These are phyloP conservation scores for Cercospora beticola DNA, from an alignment of 2,329 filamentous ascomycete species.

Conservation along the genomic window DNA sequence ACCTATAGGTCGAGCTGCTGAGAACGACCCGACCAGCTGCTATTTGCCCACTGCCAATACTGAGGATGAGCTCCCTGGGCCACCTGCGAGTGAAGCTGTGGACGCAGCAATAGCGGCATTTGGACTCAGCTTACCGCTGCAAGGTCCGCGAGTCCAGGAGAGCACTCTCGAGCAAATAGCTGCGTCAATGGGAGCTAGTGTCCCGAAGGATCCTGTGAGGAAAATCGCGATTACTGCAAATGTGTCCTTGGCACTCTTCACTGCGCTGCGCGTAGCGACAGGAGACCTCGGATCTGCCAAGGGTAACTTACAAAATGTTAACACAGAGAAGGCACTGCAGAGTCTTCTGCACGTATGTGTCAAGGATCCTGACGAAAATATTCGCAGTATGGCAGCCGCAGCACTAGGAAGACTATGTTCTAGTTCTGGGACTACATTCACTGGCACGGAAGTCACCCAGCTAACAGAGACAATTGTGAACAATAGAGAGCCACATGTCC, in stretches of 20 bases:
- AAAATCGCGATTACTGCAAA: conserved; percentile 92
- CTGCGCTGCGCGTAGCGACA: conserved; percentile 77
- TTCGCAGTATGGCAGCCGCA: conserved; percentile 81
- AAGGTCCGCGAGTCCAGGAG: conserved; percentile 88
- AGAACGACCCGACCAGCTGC: conserved; percentile 82
- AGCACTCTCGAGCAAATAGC: conserved; percentile 92
- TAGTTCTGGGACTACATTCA: conserved; percentile 81
- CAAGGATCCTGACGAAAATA: conserved; percentile 77
- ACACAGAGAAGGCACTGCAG: conserved; percentile 71
- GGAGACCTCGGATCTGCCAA: conserved; percentile 72
- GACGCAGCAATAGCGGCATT: conserved; percentile 94
- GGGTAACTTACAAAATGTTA: conserved; percentile 70
- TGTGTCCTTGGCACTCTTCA: conserved; percentile 75
- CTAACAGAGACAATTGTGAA: conserved; percentile 91
- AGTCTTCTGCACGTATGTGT: conserved; percentile 75
- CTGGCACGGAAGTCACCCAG: conserved; percentile 83
- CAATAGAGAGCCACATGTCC: conserved; percentile 88
- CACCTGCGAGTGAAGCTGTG: conserved; percentile 87
- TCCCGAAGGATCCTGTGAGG: conserved; percentile 82
- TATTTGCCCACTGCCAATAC: conserved; percentile 55
- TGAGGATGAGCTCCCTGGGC: conserved; percentile 56
- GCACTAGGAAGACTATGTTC: conserved; percentile 83
- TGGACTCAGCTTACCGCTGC: conserved; percentile 84
- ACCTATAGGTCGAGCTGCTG: conserved; percentile 77
- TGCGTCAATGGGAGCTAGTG: conserved; percentile 76